Evolutionary conservation across 2,329 filamentous ascomycete genomes (phyloP).

Genomic region (Fusarium palustre): DNA sequence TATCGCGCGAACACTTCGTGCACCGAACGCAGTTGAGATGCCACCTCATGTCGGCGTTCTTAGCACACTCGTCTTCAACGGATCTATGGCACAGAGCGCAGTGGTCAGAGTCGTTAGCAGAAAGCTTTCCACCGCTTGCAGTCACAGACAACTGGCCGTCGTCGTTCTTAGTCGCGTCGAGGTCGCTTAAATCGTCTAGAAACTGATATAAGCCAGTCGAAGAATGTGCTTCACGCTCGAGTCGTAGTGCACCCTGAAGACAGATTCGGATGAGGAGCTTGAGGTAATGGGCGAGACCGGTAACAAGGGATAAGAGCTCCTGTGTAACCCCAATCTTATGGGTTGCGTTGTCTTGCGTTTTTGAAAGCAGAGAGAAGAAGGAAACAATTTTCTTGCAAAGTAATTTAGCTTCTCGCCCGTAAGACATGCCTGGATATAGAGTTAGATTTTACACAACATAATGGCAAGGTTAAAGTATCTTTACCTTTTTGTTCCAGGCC

Average conservation of each 20-base stretch:
- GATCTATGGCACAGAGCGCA: slow-evolving; percentile 85
- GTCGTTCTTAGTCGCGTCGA: slow-evolving; percentile 81
- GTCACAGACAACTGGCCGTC: slow-evolving; percentile 76
- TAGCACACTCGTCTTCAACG: slow-evolving; percentile 93
- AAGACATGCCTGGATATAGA: slow-evolving; percentile 75
- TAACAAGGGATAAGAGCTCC: slow-evolving; percentile 96
- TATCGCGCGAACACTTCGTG: slow-evolving; percentile 70
- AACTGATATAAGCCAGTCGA: slow-evolving; percentile 84
- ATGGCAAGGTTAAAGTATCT: slow-evolving; percentile 38
- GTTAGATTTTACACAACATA: slow-evolving; percentile 25
- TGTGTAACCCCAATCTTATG: slow-evolving; percentile 95
- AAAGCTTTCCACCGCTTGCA: slow-evolving; percentile 72
- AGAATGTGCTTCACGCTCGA: slow-evolving; percentile 84
- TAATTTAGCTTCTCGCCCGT: slow-evolving; percentile 95
- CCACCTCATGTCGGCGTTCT: slow-evolving; percentile 80
- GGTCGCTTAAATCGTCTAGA: slow-evolving; percentile 82
- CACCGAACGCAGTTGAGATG: slow-evolving; percentile 87
- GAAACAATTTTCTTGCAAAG: slow-evolving; percentile 99
- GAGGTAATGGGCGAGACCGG: slow-evolving; percentile 94
- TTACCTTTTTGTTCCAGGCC: slow-evolving; percentile 79
- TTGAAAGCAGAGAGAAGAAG: slow-evolving; percentile 94
- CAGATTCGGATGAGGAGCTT: slow-evolving; percentile 98
- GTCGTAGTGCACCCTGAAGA: slow-evolving; percentile 88
- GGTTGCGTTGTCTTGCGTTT: slow-evolving; percentile 91
- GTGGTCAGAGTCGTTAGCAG: slow-evolving; percentile 83